Percentiles rank a stretch among this genome's conserved stretches.
Evolutionary conservation across 768 basidiomycete genomes (phyloP).

Genomic region (Rhodotorula graminis): DNA sequence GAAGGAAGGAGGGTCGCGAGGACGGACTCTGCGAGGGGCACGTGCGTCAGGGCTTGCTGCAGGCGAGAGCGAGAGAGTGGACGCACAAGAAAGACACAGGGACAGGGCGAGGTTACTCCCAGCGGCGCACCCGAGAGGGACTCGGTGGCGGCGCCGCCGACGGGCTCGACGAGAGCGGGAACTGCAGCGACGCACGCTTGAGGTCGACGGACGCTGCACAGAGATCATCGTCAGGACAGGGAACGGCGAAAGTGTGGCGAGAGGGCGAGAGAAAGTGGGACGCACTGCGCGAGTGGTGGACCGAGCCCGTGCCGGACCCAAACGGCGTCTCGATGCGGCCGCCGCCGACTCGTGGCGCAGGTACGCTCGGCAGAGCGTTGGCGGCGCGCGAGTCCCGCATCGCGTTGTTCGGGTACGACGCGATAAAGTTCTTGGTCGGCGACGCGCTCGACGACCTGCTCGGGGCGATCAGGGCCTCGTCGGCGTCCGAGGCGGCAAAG

Average conservation of each 20-base stretch:
- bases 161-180: constrained; percentile 3
- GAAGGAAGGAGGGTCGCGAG: too few relatives aligned
- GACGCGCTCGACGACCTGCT: not conserved
- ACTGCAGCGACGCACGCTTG: constrained; percentile 25
- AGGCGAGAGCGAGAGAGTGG: not conserved
- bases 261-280: not conserved
- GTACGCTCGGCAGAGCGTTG: not conserved
- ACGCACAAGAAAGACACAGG: not conserved
- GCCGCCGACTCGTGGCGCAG: not conserved
- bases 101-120: not conserved
- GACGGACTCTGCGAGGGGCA: not conserved
- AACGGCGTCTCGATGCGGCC: constrained; percentile 10
- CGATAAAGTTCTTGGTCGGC: constrained; percentile 2
- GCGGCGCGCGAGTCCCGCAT: not conserved
- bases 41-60: not conserved
- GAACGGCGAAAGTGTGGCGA: too few relatives aligned
- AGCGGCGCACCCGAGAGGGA: not conserved
- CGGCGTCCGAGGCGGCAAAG: constrained; percentile 32
- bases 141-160: not conserved
- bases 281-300: constrained; percentile 24
- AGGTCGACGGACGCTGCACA: constrained; percentile 26
- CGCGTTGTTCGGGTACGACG: constrained; percentile 17
- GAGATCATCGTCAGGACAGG: too few relatives aligned
- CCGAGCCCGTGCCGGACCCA: constrained; percentile 23
- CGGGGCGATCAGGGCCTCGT: not conserved